Percentiles rank a stretch among this genome's conserved stretches.
These are phyloP conservation scores for Chrysanthemum makinoi DNA, from an alignment of 129 eudicot genomes.

Conservation along the genomic window DNA sequence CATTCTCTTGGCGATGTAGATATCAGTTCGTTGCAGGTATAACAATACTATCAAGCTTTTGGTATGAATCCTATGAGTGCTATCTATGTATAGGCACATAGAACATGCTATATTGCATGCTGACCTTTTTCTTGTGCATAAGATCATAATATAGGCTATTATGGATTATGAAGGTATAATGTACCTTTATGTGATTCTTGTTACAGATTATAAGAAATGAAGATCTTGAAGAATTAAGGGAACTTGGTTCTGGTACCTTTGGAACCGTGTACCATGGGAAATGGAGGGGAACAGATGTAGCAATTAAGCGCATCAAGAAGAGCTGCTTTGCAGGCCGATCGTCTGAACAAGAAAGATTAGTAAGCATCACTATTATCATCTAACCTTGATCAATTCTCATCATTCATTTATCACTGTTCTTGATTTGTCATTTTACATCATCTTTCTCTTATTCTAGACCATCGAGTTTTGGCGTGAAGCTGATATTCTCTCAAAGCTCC, in stretches of 20 bases:
- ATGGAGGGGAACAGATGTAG: slow-evolving; percentile 99
- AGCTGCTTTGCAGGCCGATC: no score
- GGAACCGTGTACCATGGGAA: slow-evolving; percentile 97
- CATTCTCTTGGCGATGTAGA: slow-evolving; percentile 65
- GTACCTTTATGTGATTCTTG: slow-evolving; percentile 18
- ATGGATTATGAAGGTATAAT: slow-evolving; percentile 8
- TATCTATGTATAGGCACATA: not conserved
- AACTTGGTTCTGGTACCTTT: slow-evolving; percentile 96
- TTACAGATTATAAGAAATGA: slow-evolving; percentile 78
- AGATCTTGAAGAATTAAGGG: slow-evolving; percentile 92
- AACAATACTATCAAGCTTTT: slow-evolving; percentile 20
- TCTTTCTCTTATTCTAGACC: slow-evolving; percentile 41
- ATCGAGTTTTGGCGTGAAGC: slow-evolving; percentile 95
- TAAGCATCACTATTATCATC: slow-evolving; percentile 19
- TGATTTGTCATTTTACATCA: not conserved
- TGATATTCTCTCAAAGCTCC: slow-evolving; percentile 88
- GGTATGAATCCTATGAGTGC: not conserved
- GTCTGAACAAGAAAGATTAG: slow-evolving; percentile 56
- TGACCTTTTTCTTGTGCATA: no score
- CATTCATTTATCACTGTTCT: not conserved
- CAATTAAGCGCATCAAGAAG: slow-evolving; percentile 81
- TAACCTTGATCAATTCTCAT: not conserved
- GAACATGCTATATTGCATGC: no score
- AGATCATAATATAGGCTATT: no score
- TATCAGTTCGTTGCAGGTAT: slow-evolving; percentile 81